Evolutionary conservation across 1,284 basidiomycete genomes (phyloP), one percentile per base, ranked within the genome.

Genomic region (Hymenochaete sp.): DNA sequence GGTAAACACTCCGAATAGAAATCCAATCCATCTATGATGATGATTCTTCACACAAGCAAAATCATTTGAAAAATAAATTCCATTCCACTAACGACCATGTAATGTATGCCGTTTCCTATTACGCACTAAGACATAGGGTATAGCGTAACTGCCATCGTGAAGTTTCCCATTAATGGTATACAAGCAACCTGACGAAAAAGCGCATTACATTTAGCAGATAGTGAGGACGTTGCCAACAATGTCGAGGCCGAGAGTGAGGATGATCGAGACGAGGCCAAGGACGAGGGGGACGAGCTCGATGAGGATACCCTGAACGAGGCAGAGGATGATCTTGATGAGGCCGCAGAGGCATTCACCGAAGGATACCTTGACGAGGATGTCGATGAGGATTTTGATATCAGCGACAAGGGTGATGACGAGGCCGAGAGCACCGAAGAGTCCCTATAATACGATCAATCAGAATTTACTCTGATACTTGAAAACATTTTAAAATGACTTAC

Each of bases 271-370:
- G 27, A 49, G 42, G 19, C 31, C 13, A 13, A 49, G 42, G 13
- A 49, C 47, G 16, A 49, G 47, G 4, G 47, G 47, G 14, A 50
- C 22, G 25, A 50, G 48, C 24, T 22, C 24, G 13, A 35, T 6
- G 32, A 50, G 44, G 14, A 50, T 25, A n/a, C 44, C 48, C 29
- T 26, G 26, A 18, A 50, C 44, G 21, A 50, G 39, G 16, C 25
- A 38, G 33, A 45, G 7, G 9, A 45, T 35, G 4, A 29, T 44
- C 8, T 26, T 29, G 25, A 50, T 46, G 21, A 50, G 44, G 11
- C 33, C 28, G 33, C 48, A 45, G n/a, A 50, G 26, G 48, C 44
- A 45, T 16, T 38, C 44, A 29, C 48, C 48, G 31, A 50, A 27
- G 13, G 44, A 39, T 14, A 46, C 48, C 6, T 24, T 10, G 1